phyloP scores from a whole-genome alignment of 345 rosid genomes.

The Rhodomyrtus tomentosa region DNA sequence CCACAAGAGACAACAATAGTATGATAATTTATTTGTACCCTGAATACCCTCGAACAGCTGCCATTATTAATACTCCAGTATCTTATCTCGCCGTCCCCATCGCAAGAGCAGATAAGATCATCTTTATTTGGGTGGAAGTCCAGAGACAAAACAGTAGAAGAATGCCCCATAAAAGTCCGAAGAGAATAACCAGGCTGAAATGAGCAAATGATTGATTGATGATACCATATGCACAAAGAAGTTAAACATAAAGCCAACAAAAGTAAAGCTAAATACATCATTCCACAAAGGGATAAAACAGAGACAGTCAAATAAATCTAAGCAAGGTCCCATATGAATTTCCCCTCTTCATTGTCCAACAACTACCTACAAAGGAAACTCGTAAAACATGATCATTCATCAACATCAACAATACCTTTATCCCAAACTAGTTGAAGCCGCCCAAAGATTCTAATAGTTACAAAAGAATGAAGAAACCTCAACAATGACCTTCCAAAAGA shows the following conservation, averaged over 20 bases:
- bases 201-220: not conserved
- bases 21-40: slow-evolving; percentile 29
- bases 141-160: slow-evolving; percentile 57
- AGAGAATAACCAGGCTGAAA: slow-evolving; percentile 81
- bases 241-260: not conserved
- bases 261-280: not conserved
- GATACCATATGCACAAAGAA: not conserved
- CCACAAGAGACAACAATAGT: not conserved
- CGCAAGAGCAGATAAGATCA: slow-evolving; percentile 95
- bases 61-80: slow-evolving; percentile 91
- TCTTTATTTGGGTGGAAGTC: slow-evolving; percentile 91
- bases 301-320: not conserved
- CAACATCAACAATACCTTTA: too few relatives aligned
- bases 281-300: not conserved
- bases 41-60: slow-evolving; percentile 60
- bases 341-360: not conserved
- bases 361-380: not conserved
- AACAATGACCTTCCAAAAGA: not conserved
- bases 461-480: not conserved
- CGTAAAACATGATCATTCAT: not conserved
- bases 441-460: too few relatives aligned
- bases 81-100: slow-evolving; percentile 78
- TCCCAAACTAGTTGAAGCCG: too few relatives aligned
- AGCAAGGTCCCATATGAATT: not conserved
- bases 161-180: slow-evolving; percentile 78